Conservation (phyloP, 768 basidiomycete genomes). For the Serendipita vermifera region DNA sequence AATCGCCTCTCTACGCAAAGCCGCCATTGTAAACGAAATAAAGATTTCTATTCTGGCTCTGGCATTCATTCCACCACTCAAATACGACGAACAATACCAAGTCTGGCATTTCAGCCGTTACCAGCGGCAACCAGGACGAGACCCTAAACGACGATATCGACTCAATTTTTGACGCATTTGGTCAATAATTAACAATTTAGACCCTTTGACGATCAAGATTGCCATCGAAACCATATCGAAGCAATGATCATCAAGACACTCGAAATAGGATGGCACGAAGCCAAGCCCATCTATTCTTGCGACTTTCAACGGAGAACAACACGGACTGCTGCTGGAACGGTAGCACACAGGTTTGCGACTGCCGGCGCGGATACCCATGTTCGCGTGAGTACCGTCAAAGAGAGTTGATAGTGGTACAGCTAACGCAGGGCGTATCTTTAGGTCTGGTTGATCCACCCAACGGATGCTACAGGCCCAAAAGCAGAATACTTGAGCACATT, state of each 20-base stretch:
- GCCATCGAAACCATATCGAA: too few species aligned
- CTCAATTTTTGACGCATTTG: too few species aligned
- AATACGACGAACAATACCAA: too few species aligned
- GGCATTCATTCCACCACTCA: too few species aligned
- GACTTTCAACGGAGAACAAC: slow-evolving; percentile 71
- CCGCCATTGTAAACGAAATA: too few species aligned
- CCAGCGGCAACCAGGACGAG: too few species aligned
- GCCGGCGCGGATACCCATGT: slow-evolving; percentile 96
- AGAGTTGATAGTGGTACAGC: slow-evolving; percentile 30
- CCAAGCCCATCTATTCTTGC: slow-evolving; percentile 87
- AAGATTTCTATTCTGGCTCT: too few species aligned
- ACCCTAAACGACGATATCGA: too few species aligned
- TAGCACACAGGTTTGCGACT: slow-evolving; percentile 77
- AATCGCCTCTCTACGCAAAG: too few species aligned
- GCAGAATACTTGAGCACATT: slow-evolving; percentile 95
- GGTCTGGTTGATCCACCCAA: slow-evolving; percentile 45
- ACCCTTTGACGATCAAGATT: too few species aligned
- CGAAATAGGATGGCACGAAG: slow-evolving; percentile 95
- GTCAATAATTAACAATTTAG: too few species aligned
- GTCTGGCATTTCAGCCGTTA: too few species aligned
- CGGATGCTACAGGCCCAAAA: slow-evolving; percentile 44
- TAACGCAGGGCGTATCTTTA: slow-evolving; percentile 96
- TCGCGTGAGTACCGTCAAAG: slow-evolving; percentile 46
- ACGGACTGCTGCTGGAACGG: slow-evolving; percentile 47
- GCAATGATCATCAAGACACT: slow-evolving; percentile 76